Conservation (phyloP, 2,329 filamentous ascomycete species). For the Ustilaginoidea virens region DNA sequence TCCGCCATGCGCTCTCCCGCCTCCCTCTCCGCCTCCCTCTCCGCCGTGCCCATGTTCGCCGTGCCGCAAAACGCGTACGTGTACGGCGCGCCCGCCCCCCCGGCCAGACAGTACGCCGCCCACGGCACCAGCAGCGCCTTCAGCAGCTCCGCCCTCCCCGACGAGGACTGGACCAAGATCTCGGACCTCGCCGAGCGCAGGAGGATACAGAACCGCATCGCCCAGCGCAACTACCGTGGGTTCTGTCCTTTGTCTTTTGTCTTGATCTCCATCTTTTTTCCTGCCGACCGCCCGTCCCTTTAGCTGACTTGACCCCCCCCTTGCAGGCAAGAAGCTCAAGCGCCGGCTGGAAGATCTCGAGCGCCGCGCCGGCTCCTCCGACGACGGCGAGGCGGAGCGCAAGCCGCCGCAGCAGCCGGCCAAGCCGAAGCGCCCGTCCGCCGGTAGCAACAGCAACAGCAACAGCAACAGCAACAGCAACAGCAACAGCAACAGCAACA, state of each 20-base stretch:
- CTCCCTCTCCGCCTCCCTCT: background rate
- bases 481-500: too few relatives aligned
- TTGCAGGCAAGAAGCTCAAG: slow-evolving; percentile 82
- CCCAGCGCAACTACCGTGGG: slow-evolving; percentile 91
- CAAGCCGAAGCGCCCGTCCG: slow-evolving; percentile 23
- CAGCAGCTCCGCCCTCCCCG: slow-evolving; percentile 83
- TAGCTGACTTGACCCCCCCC: too few relatives aligned
- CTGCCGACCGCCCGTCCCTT: too few relatives aligned
- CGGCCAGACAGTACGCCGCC: slow-evolving; percentile 50
- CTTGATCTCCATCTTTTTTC: too few relatives aligned
- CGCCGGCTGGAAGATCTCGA: slow-evolving; percentile 75
- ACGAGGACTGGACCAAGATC: slow-evolving; percentile 99
- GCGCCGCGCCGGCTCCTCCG: slow-evolving; percentile 48
- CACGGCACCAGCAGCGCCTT: slow-evolving; percentile 87
- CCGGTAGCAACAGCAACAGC: slow-evolving; percentile 8
- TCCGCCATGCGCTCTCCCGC: background rate
- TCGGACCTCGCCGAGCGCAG: slow-evolving; percentile 88
- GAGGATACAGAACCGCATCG: slow-evolving; percentile 93
- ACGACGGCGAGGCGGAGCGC: slow-evolving; percentile 30
- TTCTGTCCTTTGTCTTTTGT: too few relatives aligned
- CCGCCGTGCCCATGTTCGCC: slow-evolving; percentile 20
- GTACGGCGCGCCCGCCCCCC: slow-evolving; percentile 12
- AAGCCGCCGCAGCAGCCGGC: slow-evolving; percentile 12
- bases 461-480: too few relatives aligned
- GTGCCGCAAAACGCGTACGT: slow-evolving; percentile 19